Base-by-base conservation (phyloP, 2,329 filamentous ascomycete species). In the Trichoderma hamatum region DNA sequence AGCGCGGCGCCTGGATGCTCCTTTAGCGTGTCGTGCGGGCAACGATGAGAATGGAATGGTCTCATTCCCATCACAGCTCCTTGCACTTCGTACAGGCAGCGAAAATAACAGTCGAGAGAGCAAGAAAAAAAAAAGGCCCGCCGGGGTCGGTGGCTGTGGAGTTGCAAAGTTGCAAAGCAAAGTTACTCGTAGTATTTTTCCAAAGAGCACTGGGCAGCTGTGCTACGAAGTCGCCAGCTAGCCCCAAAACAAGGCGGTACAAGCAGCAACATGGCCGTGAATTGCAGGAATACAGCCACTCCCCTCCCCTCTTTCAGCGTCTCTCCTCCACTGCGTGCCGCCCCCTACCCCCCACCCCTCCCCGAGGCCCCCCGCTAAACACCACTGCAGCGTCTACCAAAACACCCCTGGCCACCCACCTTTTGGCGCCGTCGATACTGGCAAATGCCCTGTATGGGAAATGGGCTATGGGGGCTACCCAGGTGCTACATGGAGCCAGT, bases 171-270 rank as follows among this genome's bases (percentile, higher is more conserved):
- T n/a, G 39, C 16, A n/a, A 24, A 49, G 46, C n/a, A n/a, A 43
- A 64, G 61, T 54, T 64, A 54, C 61, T 54, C 51, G 61, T 64
- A 39, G 61, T 54, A 54, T 64, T 64, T 32, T 64, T 32, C 16
- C 39, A 34, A 54, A n/a, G 49, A 54, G 62, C 21, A 43, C 39
- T 10, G 39, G n/a, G n/a, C 46, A 49, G 46, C 21, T 21, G n/a
- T 49, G 46, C 46, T 49, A 49, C 46, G n/a, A 54, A 56, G 52
- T 30, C 34, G 54, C 51, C 62, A 65, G 36, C 62, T 66, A 66
- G 62, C 62, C 62, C 62, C 62, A 46, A 55, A 66, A 39, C 32
- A 39, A 56, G 16, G 62, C 62, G 36, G 64, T 67, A 67, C 64
- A 59, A 67, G 64, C 30, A 16, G 55, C 64, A 39, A 67, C 64